Percentiles rank a stretch among this genome's conserved stretches.
phyloP scores from a whole-genome alignment of 176 grass and related monocot genomes.

The Phyllostachys edulis region DNA sequence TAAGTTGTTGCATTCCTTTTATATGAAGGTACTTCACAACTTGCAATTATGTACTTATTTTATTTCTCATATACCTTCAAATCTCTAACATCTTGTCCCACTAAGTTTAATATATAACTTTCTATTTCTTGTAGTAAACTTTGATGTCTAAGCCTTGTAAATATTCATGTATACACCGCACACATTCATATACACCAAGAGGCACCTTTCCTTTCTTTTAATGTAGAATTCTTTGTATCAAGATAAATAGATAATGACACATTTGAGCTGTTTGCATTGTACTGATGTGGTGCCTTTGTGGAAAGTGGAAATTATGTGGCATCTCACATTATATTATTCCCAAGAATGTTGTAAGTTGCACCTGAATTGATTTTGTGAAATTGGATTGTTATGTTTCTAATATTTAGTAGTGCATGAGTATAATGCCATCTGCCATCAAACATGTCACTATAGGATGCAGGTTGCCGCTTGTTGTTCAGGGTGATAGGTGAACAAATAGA shows the following conservation, averaged over 20 bases:
- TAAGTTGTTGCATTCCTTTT: neutral
- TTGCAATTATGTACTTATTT: neutral
- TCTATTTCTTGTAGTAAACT: neutral
- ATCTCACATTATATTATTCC: neutral
- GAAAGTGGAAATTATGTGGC: neutral
- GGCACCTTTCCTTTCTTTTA: neutral
- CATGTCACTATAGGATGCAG: neutral
- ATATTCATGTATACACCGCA: neutral
- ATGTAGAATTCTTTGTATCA: neutral
- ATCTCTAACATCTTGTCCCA: neutral
- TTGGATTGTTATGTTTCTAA: neutral
- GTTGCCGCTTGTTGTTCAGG: neutral
- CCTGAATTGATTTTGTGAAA: conserved; percentile 1
- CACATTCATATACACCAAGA: neutral
- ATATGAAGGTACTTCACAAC: neutral
- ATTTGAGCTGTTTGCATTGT: neutral
- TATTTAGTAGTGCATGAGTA: neutral
- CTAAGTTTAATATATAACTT: neutral
- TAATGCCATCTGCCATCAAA: neutral
- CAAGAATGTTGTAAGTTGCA: neutral
- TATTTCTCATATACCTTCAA: neutral
- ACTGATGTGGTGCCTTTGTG: neutral
- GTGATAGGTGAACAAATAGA: conserved; percentile 5
- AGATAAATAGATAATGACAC: conserved; percentile 1
- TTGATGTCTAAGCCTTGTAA: neutral